phyloP scores from a whole-genome alignment of 345 rosid species.

The Abelmoschus esculentus region DNA sequence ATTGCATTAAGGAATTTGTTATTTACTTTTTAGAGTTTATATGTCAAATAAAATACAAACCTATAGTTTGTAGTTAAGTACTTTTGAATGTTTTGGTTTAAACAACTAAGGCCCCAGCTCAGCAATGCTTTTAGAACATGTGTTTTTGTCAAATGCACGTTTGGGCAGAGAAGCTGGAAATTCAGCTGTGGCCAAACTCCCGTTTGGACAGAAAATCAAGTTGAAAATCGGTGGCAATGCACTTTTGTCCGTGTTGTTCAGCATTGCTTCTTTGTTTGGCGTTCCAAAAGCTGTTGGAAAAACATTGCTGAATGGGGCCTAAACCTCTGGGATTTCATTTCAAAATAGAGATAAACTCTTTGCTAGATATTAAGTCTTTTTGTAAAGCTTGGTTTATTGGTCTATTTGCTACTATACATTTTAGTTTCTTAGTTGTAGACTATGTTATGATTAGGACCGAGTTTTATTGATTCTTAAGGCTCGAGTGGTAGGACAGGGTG shows the following conservation, averaged over 20 bases:
- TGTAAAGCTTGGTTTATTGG: background rate
- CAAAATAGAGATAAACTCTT: background rate
- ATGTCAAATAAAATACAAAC: background rate
- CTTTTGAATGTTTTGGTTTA: background rate
- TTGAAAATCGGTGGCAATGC: no score
- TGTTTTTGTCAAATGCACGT: no score
- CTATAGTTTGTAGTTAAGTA: background rate
- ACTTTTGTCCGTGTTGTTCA: no score
- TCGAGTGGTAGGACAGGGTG: background rate
- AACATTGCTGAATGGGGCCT: no score
- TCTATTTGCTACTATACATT: background rate
- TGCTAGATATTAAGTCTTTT: background rate
- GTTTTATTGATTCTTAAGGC: background rate
- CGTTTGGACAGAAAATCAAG: no score
- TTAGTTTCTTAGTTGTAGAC: background rate
- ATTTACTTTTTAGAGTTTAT: background rate
- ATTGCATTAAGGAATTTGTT: background rate
- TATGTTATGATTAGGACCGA: background rate
- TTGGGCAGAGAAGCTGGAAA: no score
- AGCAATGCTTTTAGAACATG: no score
- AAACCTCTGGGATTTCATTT: background rate
- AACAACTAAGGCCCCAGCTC: background rate
- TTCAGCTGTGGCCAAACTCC: no score
- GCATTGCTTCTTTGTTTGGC: no score
- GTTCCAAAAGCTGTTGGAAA: no score